Evolutionary conservation across 129 eudicot species (phyloP), one percentile per base, ranked within the genome.

Genomic region (Ambrosia trifida): DNA sequence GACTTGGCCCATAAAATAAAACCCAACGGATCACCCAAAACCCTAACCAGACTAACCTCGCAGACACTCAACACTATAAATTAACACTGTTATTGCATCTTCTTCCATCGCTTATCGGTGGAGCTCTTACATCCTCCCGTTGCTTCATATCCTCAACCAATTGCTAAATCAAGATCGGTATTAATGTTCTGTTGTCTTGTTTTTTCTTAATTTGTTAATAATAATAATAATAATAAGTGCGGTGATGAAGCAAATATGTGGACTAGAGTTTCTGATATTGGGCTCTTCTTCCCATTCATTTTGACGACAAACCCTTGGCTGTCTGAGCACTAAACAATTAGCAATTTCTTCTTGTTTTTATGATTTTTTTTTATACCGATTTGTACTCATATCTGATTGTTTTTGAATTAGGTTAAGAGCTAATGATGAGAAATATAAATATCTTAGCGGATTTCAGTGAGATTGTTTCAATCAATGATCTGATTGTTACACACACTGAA

Each of bases 371-470:
- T 5, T n/a, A 4, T 3, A 36, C 5, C 5, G 5, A 1, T 36
- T 36, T 4, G 1, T 0, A 7, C 7, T 4, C 30, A 1, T 1
- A 30, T 75, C 6, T 16, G 9, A 14, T 0, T 58, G 36, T 9
- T 2, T 36, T 38, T 51, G 18, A 19, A 4, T 49, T 13, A 1
- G 14, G 31, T 4, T 1, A 0, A 38, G 81, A 76, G 87, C 89
- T 84, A 64, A 79, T 79, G 93, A 84, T 82, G 93, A 87, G 30
- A 84, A 70, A 19, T 11, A 2, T 11, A 77, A 72, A 73, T 62
- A 87, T 87, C 89, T 87, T 84, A 87, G 93, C 89, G 89, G 93
- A 87, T 87, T 87, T 87, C 93, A 76, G 83, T 79, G 93, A 84
- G 82, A 68, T 82, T 16, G 24, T 54, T 53, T 65, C 68, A 5